Base-by-base conservation (phyloP, 2,329 filamentous ascomycete species). In the Cladophialophora carrionii region DNA sequence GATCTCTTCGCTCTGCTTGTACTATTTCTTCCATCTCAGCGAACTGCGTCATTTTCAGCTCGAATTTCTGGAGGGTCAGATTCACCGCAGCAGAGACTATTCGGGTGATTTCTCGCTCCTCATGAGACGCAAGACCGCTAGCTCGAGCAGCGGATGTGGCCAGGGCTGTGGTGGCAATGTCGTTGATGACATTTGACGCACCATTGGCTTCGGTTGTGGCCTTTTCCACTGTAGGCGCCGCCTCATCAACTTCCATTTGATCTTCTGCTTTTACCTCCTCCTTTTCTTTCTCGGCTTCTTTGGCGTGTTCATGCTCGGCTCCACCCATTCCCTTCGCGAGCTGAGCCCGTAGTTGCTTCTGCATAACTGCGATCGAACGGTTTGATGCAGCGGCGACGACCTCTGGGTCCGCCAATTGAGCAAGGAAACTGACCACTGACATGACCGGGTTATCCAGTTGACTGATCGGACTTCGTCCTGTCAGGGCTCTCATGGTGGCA, bases 361-460 rank as follows among this genome's bases (percentile, higher is more conserved):
- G 91, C 78, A 98, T 90, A 73, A 94, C 90, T 46, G 91, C 90
- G 1, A 96, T 90, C 24, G 91, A 95, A 72, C 90, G 92, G 71
- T 90, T 92, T 8, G 94, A 93, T 0, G 95, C 94, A 0, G 92
- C 93, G 0, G 95, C 94, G 2, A 95, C 93, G 69, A 94, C 92
- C 53, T 88, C 88, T 1, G 95, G 94, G 70, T 97, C 93, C 1
- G 93, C 91, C 65, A 99, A 86, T 69, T 92, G 91, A 56, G 94
- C 94, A 10, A 99, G 83, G 82, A 97, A 99, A 61, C 91, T 90
- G 71, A 99, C 91, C 2, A 98, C 95, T 22, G 93, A 96, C 85
- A 99, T 89, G 68, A 99, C 91, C 0, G 96, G 94, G 77, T 98
- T 99, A 73, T 99, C 95, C 14, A 90, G 88, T 75, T 96, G 91